Evolutionary conservation across 306 rosid species (phyloP).

Genomic region (Sphenostylis stenocarpa): DNA sequence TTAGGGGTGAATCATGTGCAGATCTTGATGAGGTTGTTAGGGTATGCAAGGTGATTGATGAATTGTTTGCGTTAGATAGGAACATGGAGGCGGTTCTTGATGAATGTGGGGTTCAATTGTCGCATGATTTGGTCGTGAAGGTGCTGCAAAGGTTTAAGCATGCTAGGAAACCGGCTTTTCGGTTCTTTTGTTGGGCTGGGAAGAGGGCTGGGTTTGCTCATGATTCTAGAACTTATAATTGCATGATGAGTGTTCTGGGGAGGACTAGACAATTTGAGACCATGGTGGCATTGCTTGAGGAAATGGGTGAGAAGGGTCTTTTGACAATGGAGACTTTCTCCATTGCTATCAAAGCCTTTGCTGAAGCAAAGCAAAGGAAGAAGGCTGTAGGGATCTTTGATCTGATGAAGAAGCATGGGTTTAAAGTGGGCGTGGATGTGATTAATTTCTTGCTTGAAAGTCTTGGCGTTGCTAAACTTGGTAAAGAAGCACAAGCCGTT

Average conservation of each 20-base stretch:
- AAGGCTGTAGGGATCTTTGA: constrained; percentile 83
- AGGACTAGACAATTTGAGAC: constrained; percentile 93
- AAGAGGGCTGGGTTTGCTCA: constrained; percentile 61
- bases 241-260: constrained; percentile 74
- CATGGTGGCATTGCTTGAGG: constrained; percentile 82
- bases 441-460: constrained; percentile 79
- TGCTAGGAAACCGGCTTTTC: constrained; percentile 85
- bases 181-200: constrained; percentile 91
- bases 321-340: constrained; percentile 80
- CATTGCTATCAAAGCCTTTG: constrained; percentile 73
- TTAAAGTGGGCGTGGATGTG: constrained; percentile 60
- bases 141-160: constrained; percentile 78
- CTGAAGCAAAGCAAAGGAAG: constrained; percentile 84
- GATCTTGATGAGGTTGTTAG: constrained; percentile 62
- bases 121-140: constrained; percentile 76
- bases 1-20: constrained; percentile 38
- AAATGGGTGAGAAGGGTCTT: constrained; percentile 77
- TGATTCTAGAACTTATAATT: constrained; percentile 65
- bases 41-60: constrained; percentile 84
- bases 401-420: constrained; percentile 75
- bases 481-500: constrained; percentile 76
- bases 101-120: constrained; percentile 58
- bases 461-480: constrained; percentile 76
- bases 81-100: constrained; percentile 94
- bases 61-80: constrained; percentile 87